Evolutionary conservation across 1,284 basidiomycete species (phyloP), one percentile per base, ranked within the genome.

Genomic region (Ustilago bromivora): DNA sequence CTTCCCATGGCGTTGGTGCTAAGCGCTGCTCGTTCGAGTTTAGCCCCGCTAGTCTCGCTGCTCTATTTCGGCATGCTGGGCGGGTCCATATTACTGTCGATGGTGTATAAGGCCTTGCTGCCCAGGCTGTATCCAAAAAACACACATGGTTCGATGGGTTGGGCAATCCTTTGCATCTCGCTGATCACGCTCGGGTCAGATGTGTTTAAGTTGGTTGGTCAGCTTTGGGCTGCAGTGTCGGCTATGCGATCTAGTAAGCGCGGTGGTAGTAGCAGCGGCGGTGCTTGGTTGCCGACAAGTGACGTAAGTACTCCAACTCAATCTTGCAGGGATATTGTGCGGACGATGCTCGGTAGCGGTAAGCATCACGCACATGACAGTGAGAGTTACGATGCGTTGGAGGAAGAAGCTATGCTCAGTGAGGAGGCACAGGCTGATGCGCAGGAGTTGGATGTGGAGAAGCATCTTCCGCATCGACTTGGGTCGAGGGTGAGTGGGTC

Each of bases 91-190:
- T 47, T 84, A 35, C 34, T 83, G 9, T 79, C 78, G 15, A 60
- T 72, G 23, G 57, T 83, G 32, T 85, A 85, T 79, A 83, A 82
- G 68, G 79, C 81, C 1, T 61, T 83, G 7, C 71, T 78, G 2
- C 83, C 83, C 8, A 56, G 65, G 17, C 76, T 85, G 23, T 85
- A 84, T 57, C 78, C 83, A 9, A 66, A 74, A 9, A 85, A 82
- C 47, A 61, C 74, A 19, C 76, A 83, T 61, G 78, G 76, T 8
- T 69, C 66, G 11, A 70, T 85, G 61, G 81, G 76, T 4, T 78
- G 78, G 60, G 64, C 72, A 23, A 66, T 83, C 23, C 60, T 79
- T 9, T 73, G 79, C 61, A 75, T 85, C 57, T 85, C 83, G 15
- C 57, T 75, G 38, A 57, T 67, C 31, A 74, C 68, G 43, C 72